phyloP scores from a whole-genome alignment of 2,329 filamentous ascomycete genomes.

The Fusarium longipes region DNA sequence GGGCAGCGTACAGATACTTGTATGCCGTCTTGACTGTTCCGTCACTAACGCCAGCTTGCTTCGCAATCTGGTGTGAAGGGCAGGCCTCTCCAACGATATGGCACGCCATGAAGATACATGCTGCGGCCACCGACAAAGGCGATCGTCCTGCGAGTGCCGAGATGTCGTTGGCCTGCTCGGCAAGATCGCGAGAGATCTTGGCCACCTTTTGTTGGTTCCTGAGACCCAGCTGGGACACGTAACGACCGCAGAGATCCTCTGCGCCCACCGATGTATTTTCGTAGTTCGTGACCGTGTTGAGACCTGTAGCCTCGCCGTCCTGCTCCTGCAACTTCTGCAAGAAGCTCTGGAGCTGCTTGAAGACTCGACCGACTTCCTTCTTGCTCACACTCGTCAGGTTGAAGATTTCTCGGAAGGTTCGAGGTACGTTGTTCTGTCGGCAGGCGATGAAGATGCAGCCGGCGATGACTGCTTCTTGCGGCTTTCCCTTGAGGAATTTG shows the following conservation, averaged over 20 bases:
- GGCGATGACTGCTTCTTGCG: slow-evolving; percentile 91
- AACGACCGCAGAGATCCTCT: slow-evolving; percentile 86
- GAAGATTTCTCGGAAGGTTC: slow-evolving; percentile 95
- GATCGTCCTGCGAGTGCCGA: slow-evolving; percentile 91
- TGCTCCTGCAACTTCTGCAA: slow-evolving; percentile 77
- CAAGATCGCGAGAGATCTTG: slow-evolving; percentile 82
- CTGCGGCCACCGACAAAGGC: slow-evolving; percentile 91
- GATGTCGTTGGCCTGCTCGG: slow-evolving; percentile 79
- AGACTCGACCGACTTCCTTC: slow-evolving; percentile 96
- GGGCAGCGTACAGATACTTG: slow-evolving; percentile 82
- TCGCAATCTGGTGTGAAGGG: slow-evolving; percentile 85
- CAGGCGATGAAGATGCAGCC: slow-evolving; percentile 98
- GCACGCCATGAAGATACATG: slow-evolving; percentile 96
- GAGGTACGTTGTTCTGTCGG: slow-evolving; percentile 85
- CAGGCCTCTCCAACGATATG: slow-evolving; percentile 84
- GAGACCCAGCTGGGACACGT: slow-evolving; percentile 83
- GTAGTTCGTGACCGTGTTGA: slow-evolving; percentile 74
- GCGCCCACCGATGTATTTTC: slow-evolving; percentile 83
- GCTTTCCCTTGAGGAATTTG: slow-evolving; percentile 95
- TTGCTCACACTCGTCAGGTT: slow-evolving; percentile 93
- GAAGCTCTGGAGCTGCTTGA: slow-evolving; percentile 92
- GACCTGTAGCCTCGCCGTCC: slow-evolving; percentile 58
- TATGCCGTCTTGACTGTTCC: slow-evolving; percentile 97
- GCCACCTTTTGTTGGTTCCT: slow-evolving; percentile 78
- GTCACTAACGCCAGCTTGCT: slow-evolving; percentile 89